These are phyloP conservation scores for Polytrichum formosum DNA, from an alignment of 225 moss, liverwort and hornwort genomes.

Conservation along the genomic window DNA sequence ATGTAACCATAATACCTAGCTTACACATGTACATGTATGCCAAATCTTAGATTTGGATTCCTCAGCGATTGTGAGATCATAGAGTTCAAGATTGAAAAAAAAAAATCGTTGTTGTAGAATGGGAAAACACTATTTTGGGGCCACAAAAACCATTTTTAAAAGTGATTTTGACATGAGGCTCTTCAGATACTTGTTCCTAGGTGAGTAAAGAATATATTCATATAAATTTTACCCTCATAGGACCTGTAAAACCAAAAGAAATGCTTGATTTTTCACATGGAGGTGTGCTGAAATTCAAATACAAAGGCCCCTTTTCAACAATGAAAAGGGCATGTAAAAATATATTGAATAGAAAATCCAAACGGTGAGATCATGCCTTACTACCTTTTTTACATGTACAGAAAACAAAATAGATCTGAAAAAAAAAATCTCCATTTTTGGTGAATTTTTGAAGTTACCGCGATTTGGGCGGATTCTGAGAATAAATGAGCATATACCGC, in stretches of 20 bases:
- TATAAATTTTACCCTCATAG: neutral
- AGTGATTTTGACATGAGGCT: neutral
- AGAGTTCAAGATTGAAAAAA: neutral
- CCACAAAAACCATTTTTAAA: neutral
- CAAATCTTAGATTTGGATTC: neutral
- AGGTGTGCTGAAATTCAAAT: no score
- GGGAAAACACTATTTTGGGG: neutral
- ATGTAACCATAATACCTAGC: neutral
- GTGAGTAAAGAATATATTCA: constrained; percentile 3
- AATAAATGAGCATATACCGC: no score
- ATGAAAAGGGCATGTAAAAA: no score
- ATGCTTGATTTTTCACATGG: no score
- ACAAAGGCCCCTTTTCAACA: no score
- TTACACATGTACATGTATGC: neutral
- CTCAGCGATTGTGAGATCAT: neutral
- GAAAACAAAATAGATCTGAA: no score
- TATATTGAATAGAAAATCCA: no score
- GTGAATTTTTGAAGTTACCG: no score
- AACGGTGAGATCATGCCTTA: no score
- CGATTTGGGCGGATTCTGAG: no score
- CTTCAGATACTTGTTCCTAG: neutral
- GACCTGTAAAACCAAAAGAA: neutral
- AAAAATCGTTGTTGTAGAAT: neutral
- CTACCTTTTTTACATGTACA: no score
- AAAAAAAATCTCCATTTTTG: no score